Percentiles rank a stretch among this genome's conserved stretches.
Evolutionary conservation across 164 flowering plant species (phyloP).

Genomic region (Liquidambar formosana): DNA sequence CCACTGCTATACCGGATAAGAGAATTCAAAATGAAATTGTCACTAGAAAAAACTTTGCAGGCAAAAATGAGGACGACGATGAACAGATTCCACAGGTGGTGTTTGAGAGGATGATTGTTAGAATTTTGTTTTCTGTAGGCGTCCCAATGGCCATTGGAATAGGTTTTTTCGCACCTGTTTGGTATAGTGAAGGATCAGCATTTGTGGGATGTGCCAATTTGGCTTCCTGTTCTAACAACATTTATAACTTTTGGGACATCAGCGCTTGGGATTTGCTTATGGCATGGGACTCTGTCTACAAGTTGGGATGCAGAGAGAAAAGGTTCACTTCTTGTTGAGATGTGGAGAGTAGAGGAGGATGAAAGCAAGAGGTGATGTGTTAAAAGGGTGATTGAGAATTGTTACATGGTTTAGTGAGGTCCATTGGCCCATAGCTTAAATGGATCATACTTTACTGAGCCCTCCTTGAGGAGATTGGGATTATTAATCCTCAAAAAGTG

Average conservation of each 20-base stretch:
- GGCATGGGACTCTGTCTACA: constrained; percentile 72
- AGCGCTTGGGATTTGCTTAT: constrained; percentile 71
- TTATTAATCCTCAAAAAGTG: too few relatives aligned
- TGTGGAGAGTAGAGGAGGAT: constrained; percentile 76
- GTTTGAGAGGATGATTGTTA: constrained; percentile 50
- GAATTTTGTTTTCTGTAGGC: constrained; percentile 63
- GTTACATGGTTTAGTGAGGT: too few relatives aligned
- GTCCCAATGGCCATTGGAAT: constrained; percentile 68
- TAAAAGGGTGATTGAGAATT: too few relatives aligned
- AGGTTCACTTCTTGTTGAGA: constrained; percentile 59
- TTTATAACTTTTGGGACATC: constrained; percentile 65
- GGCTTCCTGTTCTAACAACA: constrained; percentile 60
- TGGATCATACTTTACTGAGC: too few relatives aligned
- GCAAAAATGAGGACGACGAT: constrained; percentile 6
- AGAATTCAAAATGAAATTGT: constrained; percentile 4
- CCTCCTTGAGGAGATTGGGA: too few relatives aligned
- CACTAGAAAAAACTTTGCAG: neutral
- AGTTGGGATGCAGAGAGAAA: constrained; percentile 65
- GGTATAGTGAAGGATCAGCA: constrained; percentile 39
- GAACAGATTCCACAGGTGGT: constrained; percentile 63
- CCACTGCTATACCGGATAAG: constrained; percentile 2
- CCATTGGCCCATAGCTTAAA: too few relatives aligned
- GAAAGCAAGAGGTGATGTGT: constrained; percentile 5
- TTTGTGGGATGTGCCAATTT: constrained; percentile 62
- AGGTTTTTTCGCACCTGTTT: constrained; percentile 31